Base-by-base conservation (phyloP, 2,329 filamentous ascomycete species). In the Colletotrichum siamense region DNA sequence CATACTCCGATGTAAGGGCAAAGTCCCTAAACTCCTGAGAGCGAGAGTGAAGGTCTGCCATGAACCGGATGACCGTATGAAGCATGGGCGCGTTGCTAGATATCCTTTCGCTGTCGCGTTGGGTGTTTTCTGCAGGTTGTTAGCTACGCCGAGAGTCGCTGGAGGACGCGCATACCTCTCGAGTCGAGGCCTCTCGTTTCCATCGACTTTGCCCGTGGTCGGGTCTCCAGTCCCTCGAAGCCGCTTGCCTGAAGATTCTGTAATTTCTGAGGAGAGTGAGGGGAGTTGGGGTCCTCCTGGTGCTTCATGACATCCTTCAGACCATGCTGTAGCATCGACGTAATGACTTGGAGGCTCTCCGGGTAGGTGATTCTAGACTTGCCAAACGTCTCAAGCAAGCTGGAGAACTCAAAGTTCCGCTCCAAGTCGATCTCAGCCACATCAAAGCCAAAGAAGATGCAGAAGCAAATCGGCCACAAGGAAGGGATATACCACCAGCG, bases 381-480 rank as follows among this genome's bases (percentile, higher is more conserved):
- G 63, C 90, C 91, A 81, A 99, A 98, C 1, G 93, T 89, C 62
- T 96, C 92, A 6, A 96, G 85, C 2, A 99, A 89, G 75, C 91
- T 94, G 79, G 92, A 93, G 22, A 95, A 89, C 79, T 96, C 94
- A 79, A 98, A 94, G 30, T 93, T 89, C 78, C 91, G 90, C 68
- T 95, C 92, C 79, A 96, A 91, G 80, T 96, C 91, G 79, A 96
- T 91, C 65, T 91, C 91, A 3, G 92, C 93, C 62, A 98, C 91
- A 81, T 98, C 96, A 57, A 92, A 90, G 1, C 95, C 96, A 81
- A 99, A 98, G 4, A 99, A 85, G 26, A 99, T 94, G 69, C 95
- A 93, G 84, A 99, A 95, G 81, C 95, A 96, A 59, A 97, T 93
- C 0, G 94, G 93, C 97, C 97, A 99, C 30, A 99, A 85, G 0